Evolutionary conservation across 2,329 filamentous ascomycete species (phyloP).

Genomic region (Diaporthe eres): DNA sequence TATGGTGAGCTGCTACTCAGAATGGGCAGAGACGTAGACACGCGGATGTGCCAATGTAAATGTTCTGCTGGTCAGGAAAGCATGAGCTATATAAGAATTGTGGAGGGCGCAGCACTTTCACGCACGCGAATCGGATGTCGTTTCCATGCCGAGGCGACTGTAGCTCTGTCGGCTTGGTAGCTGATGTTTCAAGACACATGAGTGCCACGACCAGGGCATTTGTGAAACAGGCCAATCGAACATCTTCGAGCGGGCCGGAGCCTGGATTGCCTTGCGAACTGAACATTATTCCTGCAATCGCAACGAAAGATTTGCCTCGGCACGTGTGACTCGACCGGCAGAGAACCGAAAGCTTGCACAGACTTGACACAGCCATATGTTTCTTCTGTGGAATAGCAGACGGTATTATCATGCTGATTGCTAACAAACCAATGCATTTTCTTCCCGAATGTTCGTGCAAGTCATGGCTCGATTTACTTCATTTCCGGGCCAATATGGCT

Average conservation of each 20-base stretch:
- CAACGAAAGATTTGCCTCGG: not conserved
- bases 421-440: not conserved
- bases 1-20: not conserved
- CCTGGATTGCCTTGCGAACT: constrained; percentile 10
- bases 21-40: not conserved
- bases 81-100: not conserved
- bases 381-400: not conserved
- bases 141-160: not conserved
- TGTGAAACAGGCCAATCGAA: constrained; percentile 23
- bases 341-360: not conserved
- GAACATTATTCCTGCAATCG: constrained; percentile 8
- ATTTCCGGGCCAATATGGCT: not conserved
- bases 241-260: not conserved
- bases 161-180: not conserved
- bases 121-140: not conserved
- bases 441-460: too few species aligned
- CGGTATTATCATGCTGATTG: not conserved
- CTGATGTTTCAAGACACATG: constrained; percentile 22
- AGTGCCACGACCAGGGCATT: not conserved
- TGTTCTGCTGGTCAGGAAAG: not conserved
- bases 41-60: too few species aligned
- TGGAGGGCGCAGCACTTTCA: not conserved
- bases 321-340: not conserved
- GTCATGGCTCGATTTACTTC: not conserved
- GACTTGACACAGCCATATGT: not conserved